Evolutionary conservation across 2,329 filamentous ascomycete species (phyloP).

Genomic region (Sphaerulina musiva): DNA sequence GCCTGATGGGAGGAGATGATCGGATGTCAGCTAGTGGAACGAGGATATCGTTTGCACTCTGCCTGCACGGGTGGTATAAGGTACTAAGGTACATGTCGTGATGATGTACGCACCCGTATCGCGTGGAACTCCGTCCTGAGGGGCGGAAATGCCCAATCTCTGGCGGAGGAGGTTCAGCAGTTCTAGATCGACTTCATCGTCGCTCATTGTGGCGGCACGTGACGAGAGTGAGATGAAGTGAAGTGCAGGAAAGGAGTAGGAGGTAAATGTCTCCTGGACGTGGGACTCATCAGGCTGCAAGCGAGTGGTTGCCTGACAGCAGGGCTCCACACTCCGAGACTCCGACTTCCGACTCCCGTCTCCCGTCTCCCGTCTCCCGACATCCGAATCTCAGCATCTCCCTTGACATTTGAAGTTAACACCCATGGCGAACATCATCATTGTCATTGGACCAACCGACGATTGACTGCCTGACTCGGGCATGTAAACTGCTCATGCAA

Average conservation of each 20-base stretch:
- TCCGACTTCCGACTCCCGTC: no score
- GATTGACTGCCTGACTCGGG: no score
- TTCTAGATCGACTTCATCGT: constrained; percentile 85
- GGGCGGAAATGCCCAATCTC: constrained; percentile 51
- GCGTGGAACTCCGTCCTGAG: constrained; percentile 24
- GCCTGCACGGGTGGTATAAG: not conserved
- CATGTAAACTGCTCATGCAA: no score
- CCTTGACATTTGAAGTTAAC: no score
- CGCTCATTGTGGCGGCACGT: constrained; percentile 59
- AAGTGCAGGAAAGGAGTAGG: not conserved
- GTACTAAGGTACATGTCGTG: no score
- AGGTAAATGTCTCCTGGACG: not conserved
- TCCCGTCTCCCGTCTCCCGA: no score
- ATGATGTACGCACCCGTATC: constrained; percentile 28
- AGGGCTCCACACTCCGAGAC: no score
- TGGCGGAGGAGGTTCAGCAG: constrained; percentile 79
- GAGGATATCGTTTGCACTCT: not conserved
- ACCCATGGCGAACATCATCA: no score
- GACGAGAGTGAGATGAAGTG: not conserved
- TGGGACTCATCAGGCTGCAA: no score
- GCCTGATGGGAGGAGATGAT: constrained; percentile 51
- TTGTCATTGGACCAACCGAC: no score
- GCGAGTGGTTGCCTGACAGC: no score
- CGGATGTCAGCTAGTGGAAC: not conserved
- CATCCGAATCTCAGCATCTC: no score